Evolutionary conservation across 345 rosid species (phyloP).

Genomic region (Eucalyptus sp.): DNA sequence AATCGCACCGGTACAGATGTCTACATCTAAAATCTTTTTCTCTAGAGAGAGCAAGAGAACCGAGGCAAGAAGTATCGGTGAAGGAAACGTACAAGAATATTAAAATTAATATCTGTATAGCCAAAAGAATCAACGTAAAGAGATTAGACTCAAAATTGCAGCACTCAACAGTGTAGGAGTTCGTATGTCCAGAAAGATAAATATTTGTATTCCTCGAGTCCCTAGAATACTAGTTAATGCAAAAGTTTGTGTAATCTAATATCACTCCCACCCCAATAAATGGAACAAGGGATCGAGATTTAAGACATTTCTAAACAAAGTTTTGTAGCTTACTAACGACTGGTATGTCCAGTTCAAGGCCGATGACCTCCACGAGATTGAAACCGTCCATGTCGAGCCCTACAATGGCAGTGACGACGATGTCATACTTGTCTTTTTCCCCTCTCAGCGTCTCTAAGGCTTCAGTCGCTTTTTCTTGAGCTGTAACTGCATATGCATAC

Average conservation of each 20-base stretch:
- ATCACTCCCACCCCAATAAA: neutral
- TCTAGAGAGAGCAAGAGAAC: neutral
- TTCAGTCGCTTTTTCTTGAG: neutral
- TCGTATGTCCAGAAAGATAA: neutral
- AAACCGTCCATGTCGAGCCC: constrained; percentile 7
- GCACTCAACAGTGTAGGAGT: neutral
- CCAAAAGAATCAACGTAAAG: neutral
- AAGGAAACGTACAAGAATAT: neutral
- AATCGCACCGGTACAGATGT: neutral
- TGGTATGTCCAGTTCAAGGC: constrained; percentile 10
- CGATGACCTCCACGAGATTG: constrained; percentile 6
- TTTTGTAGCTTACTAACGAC: constrained; percentile 8
- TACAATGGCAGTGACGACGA: neutral
- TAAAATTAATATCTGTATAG: neutral
- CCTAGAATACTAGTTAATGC: neutral
- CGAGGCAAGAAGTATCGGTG: neutral
- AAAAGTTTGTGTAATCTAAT: neutral
- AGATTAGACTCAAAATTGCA: neutral
- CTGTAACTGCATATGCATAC: neutral
- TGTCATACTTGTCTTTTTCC: neutral
- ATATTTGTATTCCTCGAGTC: neutral
- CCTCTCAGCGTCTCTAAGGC: neutral
- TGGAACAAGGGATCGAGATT: neutral
- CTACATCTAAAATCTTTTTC: neutral
- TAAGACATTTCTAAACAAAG: neutral